Evolutionary conservation across 345 rosid species (phyloP).

Genomic region (Cardamine resedifolia): DNA sequence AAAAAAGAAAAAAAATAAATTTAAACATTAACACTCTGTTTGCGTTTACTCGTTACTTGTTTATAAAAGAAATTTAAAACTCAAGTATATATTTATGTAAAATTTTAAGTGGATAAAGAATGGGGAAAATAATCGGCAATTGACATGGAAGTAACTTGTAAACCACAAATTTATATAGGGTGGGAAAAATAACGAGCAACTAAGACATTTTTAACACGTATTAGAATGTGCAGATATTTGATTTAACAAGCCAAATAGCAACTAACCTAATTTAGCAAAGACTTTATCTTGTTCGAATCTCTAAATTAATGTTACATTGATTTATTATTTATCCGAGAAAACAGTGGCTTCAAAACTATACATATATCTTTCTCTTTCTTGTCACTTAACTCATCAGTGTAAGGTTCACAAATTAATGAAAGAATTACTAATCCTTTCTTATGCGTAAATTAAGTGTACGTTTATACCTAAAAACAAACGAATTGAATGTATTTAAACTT

Average conservation of each 20-base stretch:
- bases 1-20: background rate
- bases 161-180: background rate
- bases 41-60: background rate
- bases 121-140: background rate
- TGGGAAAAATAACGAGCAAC: background rate
- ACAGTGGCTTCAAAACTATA: background rate
- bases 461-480: background rate
- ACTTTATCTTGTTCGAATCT: background rate
- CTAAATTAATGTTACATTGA: background rate
- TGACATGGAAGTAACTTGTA: background rate
- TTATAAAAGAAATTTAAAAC: background rate
- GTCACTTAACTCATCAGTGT: background rate
- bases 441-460: background rate
- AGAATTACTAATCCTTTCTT: background rate
- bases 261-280: background rate
- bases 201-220: background rate
- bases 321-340: constrained; percentile 2
- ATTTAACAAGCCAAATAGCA: background rate
- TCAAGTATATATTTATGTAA: background rate
- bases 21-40: background rate
- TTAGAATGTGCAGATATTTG: background rate
- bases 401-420: constrained; percentile 1
- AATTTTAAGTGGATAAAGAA: background rate
- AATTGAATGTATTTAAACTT: constrained; percentile 1
- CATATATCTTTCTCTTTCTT: background rate